These are phyloP conservation scores for Alloteropsis semialata DNA, from an alignment of 176 grass and related monocot genomes.

Conservation along the genomic window DNA sequence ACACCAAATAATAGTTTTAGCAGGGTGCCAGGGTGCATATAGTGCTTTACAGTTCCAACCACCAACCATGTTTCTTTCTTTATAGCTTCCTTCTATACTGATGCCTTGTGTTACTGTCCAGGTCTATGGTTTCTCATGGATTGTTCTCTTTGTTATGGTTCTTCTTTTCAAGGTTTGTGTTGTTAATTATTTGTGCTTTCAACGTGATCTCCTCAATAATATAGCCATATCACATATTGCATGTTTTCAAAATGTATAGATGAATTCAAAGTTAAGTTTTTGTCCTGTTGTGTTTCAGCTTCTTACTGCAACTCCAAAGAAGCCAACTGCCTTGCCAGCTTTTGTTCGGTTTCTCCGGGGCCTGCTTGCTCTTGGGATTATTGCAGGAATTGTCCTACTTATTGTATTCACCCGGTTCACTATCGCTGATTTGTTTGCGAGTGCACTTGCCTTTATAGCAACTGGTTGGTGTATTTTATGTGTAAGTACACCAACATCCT, in stretches of 20 bases:
- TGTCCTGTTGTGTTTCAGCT: conserved; percentile 50
- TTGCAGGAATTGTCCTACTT: conserved; percentile 63
- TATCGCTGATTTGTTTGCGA: conserved; percentile 88
- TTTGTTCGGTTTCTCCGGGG: conserved; percentile 84
- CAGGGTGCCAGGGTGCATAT: no score
- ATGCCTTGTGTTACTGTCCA: conserved; percentile 36
- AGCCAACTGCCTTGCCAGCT: conserved; percentile 52
- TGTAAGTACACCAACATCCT: conserved; percentile 47
- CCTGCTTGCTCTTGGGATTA: conserved; percentile 60
- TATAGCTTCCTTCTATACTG: conserved; percentile 5
- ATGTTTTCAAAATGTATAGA: background rate
- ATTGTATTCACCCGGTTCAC: conserved; percentile 62
- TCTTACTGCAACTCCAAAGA: conserved; percentile 81
- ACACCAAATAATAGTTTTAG: no score
- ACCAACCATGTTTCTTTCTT: background rate
- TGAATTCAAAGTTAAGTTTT: conserved; percentile 28
- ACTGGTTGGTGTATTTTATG: conserved; percentile 82
- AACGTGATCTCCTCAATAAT: no score
- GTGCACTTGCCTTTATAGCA: conserved; percentile 80
- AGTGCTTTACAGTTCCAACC: background rate
- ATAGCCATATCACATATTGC: no score
- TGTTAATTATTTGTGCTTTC: background rate
- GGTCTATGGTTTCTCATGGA: conserved; percentile 96
- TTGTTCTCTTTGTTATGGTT: conserved; percentile 72
- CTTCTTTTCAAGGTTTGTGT: conserved; percentile 79